Conservation (phyloP, 176 grass and related monocot species). For the Tuctoria greenei region DNA sequence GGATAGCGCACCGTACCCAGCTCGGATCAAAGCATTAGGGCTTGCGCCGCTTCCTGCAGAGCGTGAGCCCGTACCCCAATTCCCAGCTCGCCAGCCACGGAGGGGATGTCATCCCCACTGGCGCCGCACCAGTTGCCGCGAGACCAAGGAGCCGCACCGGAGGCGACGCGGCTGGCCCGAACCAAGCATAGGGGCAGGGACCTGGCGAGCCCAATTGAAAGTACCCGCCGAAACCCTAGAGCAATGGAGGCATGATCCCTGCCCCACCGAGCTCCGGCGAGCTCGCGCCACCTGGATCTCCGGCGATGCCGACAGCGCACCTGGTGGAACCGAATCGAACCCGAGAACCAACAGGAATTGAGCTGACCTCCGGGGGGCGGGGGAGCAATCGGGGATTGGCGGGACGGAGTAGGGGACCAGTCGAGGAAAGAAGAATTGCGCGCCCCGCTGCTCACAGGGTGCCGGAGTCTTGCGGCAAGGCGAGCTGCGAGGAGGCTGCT, state of each 20-base stretch:
- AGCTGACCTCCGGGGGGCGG: constrained; percentile 51
- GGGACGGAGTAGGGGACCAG: constrained; percentile 11
- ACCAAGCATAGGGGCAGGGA: constrained; percentile 36
- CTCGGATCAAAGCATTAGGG: constrained; percentile 58
- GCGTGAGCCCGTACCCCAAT: constrained; percentile 45
- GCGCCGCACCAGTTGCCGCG: constrained; percentile 37
- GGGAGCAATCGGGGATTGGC: constrained; percentile 36
- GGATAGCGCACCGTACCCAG: constrained; percentile 29
- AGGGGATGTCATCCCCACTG: constrained; percentile 67
- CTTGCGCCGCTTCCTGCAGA: constrained; percentile 71
- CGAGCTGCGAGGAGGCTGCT: constrained; percentile 23
- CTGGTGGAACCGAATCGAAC: constrained; percentile 36
- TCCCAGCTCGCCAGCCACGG: constrained; percentile 56
- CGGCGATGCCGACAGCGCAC: constrained; percentile 3
- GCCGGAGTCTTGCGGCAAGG: constrained; percentile 30
- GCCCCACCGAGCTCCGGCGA: constrained; percentile 29
- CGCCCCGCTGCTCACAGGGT: constrained; percentile 10
- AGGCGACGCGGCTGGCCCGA: constrained; percentile 12
- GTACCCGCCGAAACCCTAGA: constrained; percentile 51
- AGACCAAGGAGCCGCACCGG: constrained; percentile 18
- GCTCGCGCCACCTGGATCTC: constrained; percentile 42
- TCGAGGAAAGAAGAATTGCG: constrained; percentile 38
- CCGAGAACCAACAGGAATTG: constrained; percentile 38
- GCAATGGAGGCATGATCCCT: constrained; percentile 55
- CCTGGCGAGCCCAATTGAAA: constrained; percentile 35